Evolutionary conservation across 2,329 filamentous ascomycete genomes (phyloP).

Genomic region (Paraconiothyrium sp.): DNA sequence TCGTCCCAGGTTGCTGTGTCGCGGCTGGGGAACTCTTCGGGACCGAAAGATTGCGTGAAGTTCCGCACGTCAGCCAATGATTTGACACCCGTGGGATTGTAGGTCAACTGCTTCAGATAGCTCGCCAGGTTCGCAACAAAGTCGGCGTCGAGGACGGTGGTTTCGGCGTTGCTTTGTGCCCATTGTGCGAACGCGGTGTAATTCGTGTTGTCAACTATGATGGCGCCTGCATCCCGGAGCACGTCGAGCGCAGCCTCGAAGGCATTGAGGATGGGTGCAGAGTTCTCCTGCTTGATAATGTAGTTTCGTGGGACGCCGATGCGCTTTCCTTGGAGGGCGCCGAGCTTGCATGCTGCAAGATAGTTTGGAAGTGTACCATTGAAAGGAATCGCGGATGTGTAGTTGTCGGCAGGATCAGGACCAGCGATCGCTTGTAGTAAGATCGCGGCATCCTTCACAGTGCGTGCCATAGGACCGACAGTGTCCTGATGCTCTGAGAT

Average conservation of each 20-base stretch:
- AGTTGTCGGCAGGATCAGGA: constrained; percentile 63
- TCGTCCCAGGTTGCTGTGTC: constrained; percentile 67
- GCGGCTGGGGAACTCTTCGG: constrained; percentile 69
- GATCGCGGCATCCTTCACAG: constrained; percentile 67
- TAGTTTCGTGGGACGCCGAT: constrained; percentile 72
- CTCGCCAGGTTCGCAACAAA: constrained; percentile 65
- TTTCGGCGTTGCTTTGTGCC: constrained; percentile 51
- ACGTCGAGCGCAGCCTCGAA: constrained; percentile 66
- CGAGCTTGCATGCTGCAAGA: constrained; percentile 64
- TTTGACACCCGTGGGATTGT: constrained; percentile 67
- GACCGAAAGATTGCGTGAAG: constrained; percentile 64
- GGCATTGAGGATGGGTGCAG: constrained; percentile 56
- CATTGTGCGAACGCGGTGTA: constrained; percentile 64
- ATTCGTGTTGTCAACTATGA: constrained; percentile 67
- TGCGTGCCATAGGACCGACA: constrained; percentile 66
- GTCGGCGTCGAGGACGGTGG: constrained; percentile 65
- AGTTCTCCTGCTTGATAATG: constrained; percentile 50
- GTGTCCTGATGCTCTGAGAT: constrained; percentile 67
- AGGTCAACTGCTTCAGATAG: constrained; percentile 66
- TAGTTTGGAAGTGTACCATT: constrained; percentile 66
- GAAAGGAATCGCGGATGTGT: constrained; percentile 65
- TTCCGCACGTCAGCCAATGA: constrained; percentile 61
- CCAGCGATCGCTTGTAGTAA: constrained; percentile 68
- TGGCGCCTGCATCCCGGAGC: constrained; percentile 66
- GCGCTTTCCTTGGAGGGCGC: constrained; percentile 64